Percentiles rank a stretch among this genome's conserved stretches.
Conservation (phyloP, 495 filamentous ascomycete genomes). For the Bathelium albidoporum region DNA sequence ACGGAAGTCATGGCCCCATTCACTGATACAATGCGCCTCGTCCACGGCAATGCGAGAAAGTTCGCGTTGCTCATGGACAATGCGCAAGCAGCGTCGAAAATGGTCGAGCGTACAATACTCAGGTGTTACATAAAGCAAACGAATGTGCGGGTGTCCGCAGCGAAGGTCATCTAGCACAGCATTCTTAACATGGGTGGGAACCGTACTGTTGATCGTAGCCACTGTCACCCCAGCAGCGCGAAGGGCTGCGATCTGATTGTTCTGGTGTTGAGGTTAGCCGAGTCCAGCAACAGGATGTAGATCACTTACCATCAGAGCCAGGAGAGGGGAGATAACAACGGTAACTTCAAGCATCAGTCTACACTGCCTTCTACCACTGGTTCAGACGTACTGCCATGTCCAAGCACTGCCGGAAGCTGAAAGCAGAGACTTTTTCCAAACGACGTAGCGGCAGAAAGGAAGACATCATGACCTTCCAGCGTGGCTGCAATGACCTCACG, state of each 20-base stretch:
- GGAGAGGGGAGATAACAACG: slow-evolving; percentile 78
- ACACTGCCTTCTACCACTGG: background rate
- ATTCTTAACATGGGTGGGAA: slow-evolving; percentile 49
- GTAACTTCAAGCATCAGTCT: slow-evolving; percentile 48
- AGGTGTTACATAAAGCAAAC: slow-evolving; percentile 87
- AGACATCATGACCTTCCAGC: slow-evolving; percentile 79
- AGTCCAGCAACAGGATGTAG: background rate
- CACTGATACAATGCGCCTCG: slow-evolving; percentile 93
- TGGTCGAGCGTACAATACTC: slow-evolving; percentile 70
- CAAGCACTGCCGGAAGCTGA: slow-evolving; percentile 80
- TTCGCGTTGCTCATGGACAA: slow-evolving; percentile 72
- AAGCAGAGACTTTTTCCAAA: slow-evolving; percentile 95
- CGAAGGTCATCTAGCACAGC: slow-evolving; percentile 68
- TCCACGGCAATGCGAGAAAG: slow-evolving; percentile 80
- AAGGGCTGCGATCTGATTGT: slow-evolving; percentile 82
- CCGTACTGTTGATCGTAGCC: slow-evolving; percentile 78
- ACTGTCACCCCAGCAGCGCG: slow-evolving; percentile 64
- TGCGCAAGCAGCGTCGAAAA: slow-evolving; percentile 62
- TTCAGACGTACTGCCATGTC: slow-evolving; percentile 59
- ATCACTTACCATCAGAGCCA: slow-evolving; percentile 72
- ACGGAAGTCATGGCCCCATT: slow-evolving; percentile 99
- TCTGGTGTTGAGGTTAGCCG: slow-evolving; percentile 37
- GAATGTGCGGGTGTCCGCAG: slow-evolving; percentile 72
- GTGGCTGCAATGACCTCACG: slow-evolving; percentile 76
- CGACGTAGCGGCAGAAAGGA: slow-evolving; percentile 90